Evolutionary conservation across 202 grass and related monocot genomes (phyloP), one percentile per base, ranked within the genome.

Genomic region (Carex sylvatica): DNA sequence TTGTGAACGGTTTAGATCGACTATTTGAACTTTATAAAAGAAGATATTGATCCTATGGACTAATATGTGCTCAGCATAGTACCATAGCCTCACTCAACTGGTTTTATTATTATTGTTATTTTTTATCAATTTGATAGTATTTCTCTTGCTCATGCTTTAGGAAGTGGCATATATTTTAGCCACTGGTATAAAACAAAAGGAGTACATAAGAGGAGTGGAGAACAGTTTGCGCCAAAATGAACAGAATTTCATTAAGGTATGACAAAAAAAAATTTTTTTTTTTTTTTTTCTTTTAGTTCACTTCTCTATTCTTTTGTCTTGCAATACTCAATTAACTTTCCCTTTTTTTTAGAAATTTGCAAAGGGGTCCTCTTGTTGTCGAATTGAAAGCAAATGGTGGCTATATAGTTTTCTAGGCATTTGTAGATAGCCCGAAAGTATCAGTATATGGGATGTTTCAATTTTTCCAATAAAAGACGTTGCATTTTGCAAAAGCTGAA

Each of bases 101-200:
- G 36, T 77, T 16, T n/a, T 49, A 55, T 86, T 36, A 28, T 67
- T 46, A 16, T 61, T 47, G 14, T 63, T 49, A 28, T 24, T 84
- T 58, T 70, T 42, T 20, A 31, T 31, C 28, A 64, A 74, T 74
- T 52, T 53, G 47, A 53, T 18, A 74, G 20, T 47, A 19, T 56
- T 60, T 75, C 19, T 74, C 13, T 74, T 74, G 22, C 22, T 74
- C 3, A 74, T 53, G 28, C 44, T 54, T 4, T 80, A 82, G 79
- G 79, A 82, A 82, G 79, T 82, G 62, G 28, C 44, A 24, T 79
- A 79, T 85, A 85, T 79, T 22, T 78, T 64, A 85, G 58, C 55
- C 9, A 85, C 31, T 38, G 64, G 65, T 38, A 35, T 85, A 30
- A 58, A 78, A 46, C 73, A 80, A 70, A 65, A 52, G 73, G 65